These are phyloP conservation scores for Exophiala sp. DNA, from an alignment of 2,329 filamentous ascomycete genomes.

Conservation along the genomic window DNA sequence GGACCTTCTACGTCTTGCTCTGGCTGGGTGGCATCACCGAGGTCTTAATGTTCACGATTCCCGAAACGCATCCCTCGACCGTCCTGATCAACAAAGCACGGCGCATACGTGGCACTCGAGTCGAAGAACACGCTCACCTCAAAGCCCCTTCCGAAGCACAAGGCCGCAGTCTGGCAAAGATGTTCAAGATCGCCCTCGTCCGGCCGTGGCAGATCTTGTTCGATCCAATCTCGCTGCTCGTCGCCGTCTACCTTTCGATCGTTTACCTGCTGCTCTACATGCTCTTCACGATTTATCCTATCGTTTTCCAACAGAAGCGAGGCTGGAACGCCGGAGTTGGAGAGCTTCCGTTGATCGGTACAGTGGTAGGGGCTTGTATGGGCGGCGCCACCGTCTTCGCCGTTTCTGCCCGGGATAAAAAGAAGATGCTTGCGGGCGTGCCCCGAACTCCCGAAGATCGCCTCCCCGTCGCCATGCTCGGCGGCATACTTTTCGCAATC, in stretches of 20 bases:
- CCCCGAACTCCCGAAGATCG: constrained; percentile 37
- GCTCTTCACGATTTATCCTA: constrained; percentile 57
- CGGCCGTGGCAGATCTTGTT: constrained; percentile 49
- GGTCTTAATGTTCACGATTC: constrained; percentile 54
- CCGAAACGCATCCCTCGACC: constrained; percentile 53
- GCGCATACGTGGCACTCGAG: constrained; percentile 48
- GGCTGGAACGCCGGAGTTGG: constrained; percentile 48
- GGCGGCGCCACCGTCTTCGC: constrained; percentile 35
- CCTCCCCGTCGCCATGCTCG: constrained; percentile 49
- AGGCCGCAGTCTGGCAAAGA: constrained; percentile 41
- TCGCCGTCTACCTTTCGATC: constrained; percentile 47
- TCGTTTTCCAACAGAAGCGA: constrained; percentile 47
- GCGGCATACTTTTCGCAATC: constrained; percentile 52
- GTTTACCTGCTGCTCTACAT: constrained; percentile 55
- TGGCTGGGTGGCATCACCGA: constrained; percentile 37
- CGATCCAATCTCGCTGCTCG: constrained; percentile 51
- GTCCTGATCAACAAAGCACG: constrained; percentile 54
- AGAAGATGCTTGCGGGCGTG: constrained; percentile 20
- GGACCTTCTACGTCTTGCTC: constrained; percentile 44
- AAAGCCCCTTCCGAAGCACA: constrained; percentile 49
- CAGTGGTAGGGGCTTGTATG: constrained; percentile 47
- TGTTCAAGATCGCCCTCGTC: constrained; percentile 52
- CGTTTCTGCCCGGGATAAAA: constrained; percentile 15
- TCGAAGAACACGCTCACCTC: constrained; percentile 53
- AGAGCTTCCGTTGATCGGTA: constrained; percentile 50